phyloP scores from a whole-genome alignment of 2,329 filamentous ascomycete genomes.

The Helminthosporium solani region DNA sequence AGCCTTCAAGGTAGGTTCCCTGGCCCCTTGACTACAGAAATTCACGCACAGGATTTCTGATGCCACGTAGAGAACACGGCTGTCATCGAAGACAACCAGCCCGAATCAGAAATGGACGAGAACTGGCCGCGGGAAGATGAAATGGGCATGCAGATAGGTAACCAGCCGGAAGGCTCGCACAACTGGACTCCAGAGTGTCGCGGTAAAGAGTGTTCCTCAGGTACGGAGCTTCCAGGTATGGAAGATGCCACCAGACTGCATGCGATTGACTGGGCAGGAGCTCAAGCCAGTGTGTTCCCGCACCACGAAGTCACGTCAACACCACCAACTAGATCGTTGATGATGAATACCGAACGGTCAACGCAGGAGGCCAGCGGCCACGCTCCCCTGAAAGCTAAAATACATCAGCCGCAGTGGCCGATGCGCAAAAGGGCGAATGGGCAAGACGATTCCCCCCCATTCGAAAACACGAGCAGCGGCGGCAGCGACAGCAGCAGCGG shows the following conservation, averaged over 20 bases:
- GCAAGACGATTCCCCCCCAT: too few relatives aligned
- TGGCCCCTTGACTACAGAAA: conserved; percentile 4
- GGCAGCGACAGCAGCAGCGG: too few relatives aligned
- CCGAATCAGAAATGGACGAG: conserved; percentile 6
- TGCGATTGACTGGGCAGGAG: too few relatives aligned
- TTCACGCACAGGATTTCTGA: conserved; percentile 13
- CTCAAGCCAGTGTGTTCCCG: too few relatives aligned
- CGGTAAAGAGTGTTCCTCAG: conserved; percentile 1
- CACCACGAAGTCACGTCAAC: too few relatives aligned
- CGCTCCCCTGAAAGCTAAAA: too few relatives aligned
- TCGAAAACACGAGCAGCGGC: too few relatives aligned
- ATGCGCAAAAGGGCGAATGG: too few relatives aligned
- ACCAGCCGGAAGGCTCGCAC: conserved; percentile 8
- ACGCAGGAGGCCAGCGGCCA: too few relatives aligned
- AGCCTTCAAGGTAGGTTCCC: conserved; percentile 14
- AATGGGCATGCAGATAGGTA: conserved; percentile 7
- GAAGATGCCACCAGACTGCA: conserved; percentile 2
- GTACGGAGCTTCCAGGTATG: neutral
- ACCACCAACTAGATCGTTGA: too few relatives aligned
- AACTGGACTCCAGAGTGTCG: conserved; percentile 5
- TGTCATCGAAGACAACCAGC: conserved; percentile 12
- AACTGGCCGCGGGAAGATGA: conserved; percentile 8
- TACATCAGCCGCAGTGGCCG: too few relatives aligned
- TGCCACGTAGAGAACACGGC: conserved; percentile 14
- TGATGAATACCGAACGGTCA: too few relatives aligned